These are phyloP conservation scores for Centrapalus pauciflorus DNA, from an alignment of 129 eudicot species.

Conservation along the genomic window DNA sequence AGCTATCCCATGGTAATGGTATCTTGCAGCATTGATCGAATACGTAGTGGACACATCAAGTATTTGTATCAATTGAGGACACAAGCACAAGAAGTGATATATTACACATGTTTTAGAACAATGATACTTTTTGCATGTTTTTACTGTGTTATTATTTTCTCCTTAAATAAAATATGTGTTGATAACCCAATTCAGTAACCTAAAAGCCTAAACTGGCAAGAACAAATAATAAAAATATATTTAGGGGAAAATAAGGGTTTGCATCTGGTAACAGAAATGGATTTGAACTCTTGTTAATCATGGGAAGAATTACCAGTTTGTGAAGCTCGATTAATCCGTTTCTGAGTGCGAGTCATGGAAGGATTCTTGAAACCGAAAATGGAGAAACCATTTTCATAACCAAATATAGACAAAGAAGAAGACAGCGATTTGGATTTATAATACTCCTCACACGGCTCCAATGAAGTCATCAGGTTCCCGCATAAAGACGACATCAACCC, in stretches of 20 bases:
- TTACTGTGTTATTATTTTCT: too few relatives aligned
- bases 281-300: too few relatives aligned
- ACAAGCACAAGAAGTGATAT: too few relatives aligned
- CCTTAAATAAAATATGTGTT: too few relatives aligned
- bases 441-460: slow-evolving; percentile 29
- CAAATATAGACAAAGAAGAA: slow-evolving; percentile 12
- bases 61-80: too few relatives aligned
- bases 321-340: not conserved
- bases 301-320: not conserved
- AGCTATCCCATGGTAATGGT: not conserved
- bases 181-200: not conserved
- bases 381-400: not conserved
- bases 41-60: too few relatives aligned
- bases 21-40: not conserved
- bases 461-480: slow-evolving; percentile 21
- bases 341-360: slow-evolving; percentile 1
- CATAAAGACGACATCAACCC: slow-evolving; percentile 19
- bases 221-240: too few relatives aligned
- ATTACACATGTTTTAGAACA: too few relatives aligned
- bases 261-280: too few relatives aligned
- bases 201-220: not conserved
- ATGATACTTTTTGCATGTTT: too few relatives aligned
- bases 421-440: slow-evolving; percentile 16
- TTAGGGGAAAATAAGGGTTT: too few relatives aligned
- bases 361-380: not conserved